Evolutionary conservation across 2,329 filamentous ascomycete genomes (phyloP), one percentile per base, ranked within the genome.

Genomic region (Hypomyces perniciosus): DNA sequence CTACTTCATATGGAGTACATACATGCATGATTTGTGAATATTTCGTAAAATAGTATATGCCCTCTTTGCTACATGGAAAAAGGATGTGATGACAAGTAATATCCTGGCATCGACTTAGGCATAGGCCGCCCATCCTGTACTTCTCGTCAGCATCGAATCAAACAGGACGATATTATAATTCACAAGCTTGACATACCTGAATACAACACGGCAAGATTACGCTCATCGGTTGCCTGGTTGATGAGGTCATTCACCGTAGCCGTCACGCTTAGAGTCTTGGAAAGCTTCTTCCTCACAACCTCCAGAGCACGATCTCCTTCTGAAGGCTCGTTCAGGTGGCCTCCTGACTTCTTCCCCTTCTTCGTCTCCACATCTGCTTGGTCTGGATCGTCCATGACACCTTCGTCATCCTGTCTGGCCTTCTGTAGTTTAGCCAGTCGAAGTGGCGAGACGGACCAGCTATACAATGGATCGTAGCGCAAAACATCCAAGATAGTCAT

Each of bases 401-500:
- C 61, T 41, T 79, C 70, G 4, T 71, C 73, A 37, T 71, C 78
- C 38, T 77, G 76, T 41, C 84, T 74, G 7, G 78, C 81, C 59
- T 81, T 80, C 62, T 85, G 83, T 50, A 86, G 68, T 61, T 84
- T 85, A 38, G 81, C 80, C 52, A 85, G 69, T 20, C 83, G 76
- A 33, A 85, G 73, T 0, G 83, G 83, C 8, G 88, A 93, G 50
- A 96, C 84, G 34, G 89, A 92, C 93, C 93, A 99, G 54, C 84
- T 93, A 68, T 97, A 95, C 54, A 99, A 73, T 1, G 93, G 95
- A 75, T 99, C 93, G 69, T 96, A 97, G n/a, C 95, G 86, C 53
- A 99, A 74, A 26, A 99, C 95, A 64, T 99, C 95, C 20, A 99
- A 81, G 48, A 99, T 90, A 0, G 93, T 97, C 91, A 96, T 97